Evolutionary conservation across 495 filamentous ascomycete genomes (phyloP).

Genomic region (Penicillium alfredii): DNA sequence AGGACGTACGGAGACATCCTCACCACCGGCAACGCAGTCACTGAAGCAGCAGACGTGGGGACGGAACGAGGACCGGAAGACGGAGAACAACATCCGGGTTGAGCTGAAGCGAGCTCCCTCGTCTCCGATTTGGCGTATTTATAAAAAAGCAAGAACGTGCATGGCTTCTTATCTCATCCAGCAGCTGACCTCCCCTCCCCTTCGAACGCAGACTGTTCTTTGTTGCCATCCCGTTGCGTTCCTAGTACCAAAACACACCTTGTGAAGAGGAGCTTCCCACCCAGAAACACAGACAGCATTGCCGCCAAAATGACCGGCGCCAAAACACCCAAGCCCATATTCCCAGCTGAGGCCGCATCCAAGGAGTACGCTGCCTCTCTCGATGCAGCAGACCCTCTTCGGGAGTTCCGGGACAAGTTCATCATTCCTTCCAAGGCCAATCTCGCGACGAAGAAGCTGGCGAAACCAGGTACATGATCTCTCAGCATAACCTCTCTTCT

Average conservation of each 20-base stretch:
- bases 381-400: slow-evolving; percentile 64
- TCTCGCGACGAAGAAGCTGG: slow-evolving; percentile 60
- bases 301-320: slow-evolving; percentile 10
- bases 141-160: slow-evolving; percentile 9
- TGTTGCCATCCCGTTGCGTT: too few species aligned
- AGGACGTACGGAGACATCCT: not conserved
- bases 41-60: slow-evolving; percentile 7
- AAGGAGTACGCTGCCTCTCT: slow-evolving; percentile 56
- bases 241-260: too few species aligned
- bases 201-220: too few species aligned
- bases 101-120: slow-evolving; percentile 3
- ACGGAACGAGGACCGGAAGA: slow-evolving; percentile 23
- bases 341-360: slow-evolving; percentile 31
- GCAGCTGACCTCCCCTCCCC: too few species aligned
- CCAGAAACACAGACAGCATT: slow-evolving; percentile 4
- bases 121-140: slow-evolving; percentile 7
- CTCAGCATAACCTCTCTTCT: too few species aligned
- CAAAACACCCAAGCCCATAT: slow-evolving; percentile 24
- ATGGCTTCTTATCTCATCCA: slow-evolving; percentile 4
- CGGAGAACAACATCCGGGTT: slow-evolving; percentile 20
- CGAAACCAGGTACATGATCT: slow-evolving; percentile 45
- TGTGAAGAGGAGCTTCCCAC: not conserved
- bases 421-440: slow-evolving; percentile 77
- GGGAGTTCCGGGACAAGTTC: slow-evolving; percentile 66
- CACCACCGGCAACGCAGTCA: slow-evolving; percentile 2